Evolutionary conservation across 2,329 filamentous ascomycete genomes (phyloP), one percentile per base, ranked within the genome.

Genomic region (Orbilia quercus): DNA sequence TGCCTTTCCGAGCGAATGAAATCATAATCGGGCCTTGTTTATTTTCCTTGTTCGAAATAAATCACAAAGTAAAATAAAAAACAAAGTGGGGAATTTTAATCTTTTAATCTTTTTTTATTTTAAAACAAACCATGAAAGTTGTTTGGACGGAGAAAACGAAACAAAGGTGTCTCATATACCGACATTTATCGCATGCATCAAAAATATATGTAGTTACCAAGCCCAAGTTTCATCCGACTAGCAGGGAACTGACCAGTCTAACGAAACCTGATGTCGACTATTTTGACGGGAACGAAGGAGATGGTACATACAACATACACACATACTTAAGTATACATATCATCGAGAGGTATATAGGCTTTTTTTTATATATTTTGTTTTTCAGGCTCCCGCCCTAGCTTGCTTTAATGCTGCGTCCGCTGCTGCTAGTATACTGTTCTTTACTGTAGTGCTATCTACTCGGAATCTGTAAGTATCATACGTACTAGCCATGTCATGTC

Each of bases 371-470:
- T 31, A 31, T 31, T 31, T 31, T 31, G 28, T 31, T 31, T 62
- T 73, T 57, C 69, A 73, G 69, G 69, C 69, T 73, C 51, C 69
- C 69, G 69, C 60, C 55, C 48, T 57, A 59, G 50, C 28, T 31
- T 42, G 54, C 54, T 48, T 48, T 16, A 16, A 11, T 36, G 20
- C n/a, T 47, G 38, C 14, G 12, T 7, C 16, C 7, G 28, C 28
- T 22, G 18, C 42, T 20, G 20, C 42, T 22, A 38, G 5, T 31
- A 5, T 31, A 5, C 28, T 31, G 28, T 31, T 5, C 28, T 31
- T 31, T 31, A 5, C 28, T 31, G 28, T 31, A 31, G 28, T 31
- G 9, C 28, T 31, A 4, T 31, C 38, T 42, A 18, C 38, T 42
- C 3, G 14, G 4, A 12, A 4, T 14, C 3, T 42, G 16, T 18